A percentile compares a stretch with the other conserved stretches of the same genome.
phyloP scores from a whole-genome alignment of 305 asterid species.

The Fraxinus xanthoxyloides region DNA sequence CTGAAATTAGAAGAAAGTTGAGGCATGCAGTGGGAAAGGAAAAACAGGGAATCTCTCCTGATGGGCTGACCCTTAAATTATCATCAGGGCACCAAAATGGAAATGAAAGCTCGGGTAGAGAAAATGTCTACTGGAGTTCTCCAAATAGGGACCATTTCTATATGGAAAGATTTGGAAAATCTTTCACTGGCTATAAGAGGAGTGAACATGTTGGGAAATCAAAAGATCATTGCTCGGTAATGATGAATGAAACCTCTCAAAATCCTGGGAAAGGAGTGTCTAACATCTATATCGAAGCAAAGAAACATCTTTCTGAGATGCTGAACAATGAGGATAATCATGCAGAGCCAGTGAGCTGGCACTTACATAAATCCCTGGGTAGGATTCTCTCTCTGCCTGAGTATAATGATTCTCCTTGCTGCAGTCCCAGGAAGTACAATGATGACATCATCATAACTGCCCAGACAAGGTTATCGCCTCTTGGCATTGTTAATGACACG shows the following conservation, averaged over 20 bases:
- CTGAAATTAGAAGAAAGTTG: conserved; percentile 77
- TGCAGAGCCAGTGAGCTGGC: conserved; percentile 37
- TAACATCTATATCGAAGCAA: conserved; percentile 76
- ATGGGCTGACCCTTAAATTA: conserved; percentile 24
- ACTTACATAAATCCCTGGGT: conserved; percentile 64
- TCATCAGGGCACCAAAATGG: conserved; percentile 41
- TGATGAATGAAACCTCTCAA: conserved; percentile 32
- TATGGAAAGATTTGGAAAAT: conserved; percentile 59
- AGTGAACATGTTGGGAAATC: conserved; percentile 42
- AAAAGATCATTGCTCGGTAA: conserved; percentile 24
- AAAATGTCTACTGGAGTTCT: conserved; percentile 69
- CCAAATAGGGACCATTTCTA: conserved; percentile 90
- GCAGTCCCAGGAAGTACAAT: conserved; percentile 55
- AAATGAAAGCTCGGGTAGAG: conserved; percentile 46
- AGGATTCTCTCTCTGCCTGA: conserved; percentile 75
- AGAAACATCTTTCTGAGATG: conserved; percentile 91
- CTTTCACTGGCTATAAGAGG: conserved; percentile 48
- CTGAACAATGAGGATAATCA: conserved; percentile 48
- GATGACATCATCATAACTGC: conserved; percentile 44
- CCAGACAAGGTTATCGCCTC: conserved; percentile 47
- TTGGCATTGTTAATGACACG: conserved; percentile 26
- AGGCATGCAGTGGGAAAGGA: conserved; percentile 90
- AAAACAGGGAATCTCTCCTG: conserved; percentile 41
- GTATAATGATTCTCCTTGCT: conserved; percentile 54
- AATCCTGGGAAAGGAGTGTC: conserved; percentile 43